Evolutionary conservation across 129 eudicot genomes (phyloP), one percentile per base, ranked within the genome.

Genomic region (Artemisia argyi): DNA sequence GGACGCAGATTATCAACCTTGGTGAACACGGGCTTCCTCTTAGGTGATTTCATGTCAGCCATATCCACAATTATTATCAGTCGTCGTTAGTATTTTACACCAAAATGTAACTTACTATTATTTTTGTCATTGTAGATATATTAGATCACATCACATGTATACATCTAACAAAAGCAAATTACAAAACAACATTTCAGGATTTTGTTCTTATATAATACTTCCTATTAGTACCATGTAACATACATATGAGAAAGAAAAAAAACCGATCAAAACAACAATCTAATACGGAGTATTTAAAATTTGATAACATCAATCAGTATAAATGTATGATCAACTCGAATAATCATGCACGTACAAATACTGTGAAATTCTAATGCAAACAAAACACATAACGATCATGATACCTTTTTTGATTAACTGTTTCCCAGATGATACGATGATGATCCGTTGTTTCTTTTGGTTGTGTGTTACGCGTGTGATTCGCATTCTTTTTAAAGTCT

Each of bases 401-500:
- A 49, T 71, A 76, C 73, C 74, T 20, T 58, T 72, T 28, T 26
- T 49, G 70, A 65, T 58, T 4, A 57, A 58, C 42, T 52, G 79
- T 17, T 44, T 61, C 68, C 61, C 39, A 59, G 74, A 71, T 68
- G 65, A 76, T 19, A 35, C 35, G 66, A 49, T 68, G 69, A 2
- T 28, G 47, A 76, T 71, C 74, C 51, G 71, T 69, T 51, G 53
- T 69, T 68, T 26, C 11, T 65, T 44, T 35, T 78, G 42, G 75
- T 66, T 60, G 46, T 44, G 73, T 69, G 71, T 20, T 53, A 75
- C 63, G 46, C 84, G 75, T 79, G 69, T 55, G 42, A 76, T 55
- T 77, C 81, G 78, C 80, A 74, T 55, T 76, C 42, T 30, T 67
- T 30, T 76, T 59, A 10, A 61, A 44, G 48, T 18, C 28, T 35